These are phyloP conservation scores for Rhynchosporium graminicola DNA, from an alignment of 2,329 filamentous ascomycete species.

Conservation along the genomic window DNA sequence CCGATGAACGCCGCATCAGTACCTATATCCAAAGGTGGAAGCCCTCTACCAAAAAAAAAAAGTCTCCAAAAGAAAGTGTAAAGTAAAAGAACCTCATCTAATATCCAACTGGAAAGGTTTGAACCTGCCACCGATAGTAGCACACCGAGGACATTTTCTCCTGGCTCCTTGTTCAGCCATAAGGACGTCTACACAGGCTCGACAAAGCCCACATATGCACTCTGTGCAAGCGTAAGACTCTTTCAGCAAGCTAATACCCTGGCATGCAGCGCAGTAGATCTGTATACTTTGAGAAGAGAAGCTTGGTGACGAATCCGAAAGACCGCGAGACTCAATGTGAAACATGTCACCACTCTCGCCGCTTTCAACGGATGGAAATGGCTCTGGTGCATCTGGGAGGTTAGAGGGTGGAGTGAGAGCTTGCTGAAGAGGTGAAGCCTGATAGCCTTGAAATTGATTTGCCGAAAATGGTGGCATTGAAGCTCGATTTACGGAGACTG, in stretches of 20 bases:
- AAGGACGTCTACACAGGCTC: slow-evolving; percentile 80
- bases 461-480: slow-evolving; percentile 61
- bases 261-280: slow-evolving; percentile 90
- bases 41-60: not conserved
- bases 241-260: slow-evolving; percentile 72
- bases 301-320: slow-evolving; percentile 70
- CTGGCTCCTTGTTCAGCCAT: slow-evolving; percentile 74
- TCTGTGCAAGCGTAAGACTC: slow-evolving; percentile 94
- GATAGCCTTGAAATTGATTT: slow-evolving; percentile 70
- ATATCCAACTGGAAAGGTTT: slow-evolving; percentile 86
- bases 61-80: not conserved
- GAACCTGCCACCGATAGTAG: slow-evolving; percentile 76
- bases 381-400: slow-evolving; percentile 67
- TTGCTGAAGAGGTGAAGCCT: slow-evolving; percentile 88
- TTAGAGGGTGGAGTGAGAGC: slow-evolving; percentile 80
- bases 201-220: slow-evolving; percentile 91
- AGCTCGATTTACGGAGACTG: slow-evolving; percentile 61
- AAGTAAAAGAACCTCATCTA: slow-evolving; percentile 48
- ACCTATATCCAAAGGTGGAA: not conserved
- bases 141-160: slow-evolving; percentile 77
- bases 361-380: slow-evolving; percentile 88
- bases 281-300: slow-evolving; percentile 76
- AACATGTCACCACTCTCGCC: slow-evolving; percentile 71
- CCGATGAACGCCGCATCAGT: not conserved
- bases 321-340: slow-evolving; percentile 65